phyloP scores from a whole-genome alignment of 805 yeast species.

The Candida tibetensis region DNA sequence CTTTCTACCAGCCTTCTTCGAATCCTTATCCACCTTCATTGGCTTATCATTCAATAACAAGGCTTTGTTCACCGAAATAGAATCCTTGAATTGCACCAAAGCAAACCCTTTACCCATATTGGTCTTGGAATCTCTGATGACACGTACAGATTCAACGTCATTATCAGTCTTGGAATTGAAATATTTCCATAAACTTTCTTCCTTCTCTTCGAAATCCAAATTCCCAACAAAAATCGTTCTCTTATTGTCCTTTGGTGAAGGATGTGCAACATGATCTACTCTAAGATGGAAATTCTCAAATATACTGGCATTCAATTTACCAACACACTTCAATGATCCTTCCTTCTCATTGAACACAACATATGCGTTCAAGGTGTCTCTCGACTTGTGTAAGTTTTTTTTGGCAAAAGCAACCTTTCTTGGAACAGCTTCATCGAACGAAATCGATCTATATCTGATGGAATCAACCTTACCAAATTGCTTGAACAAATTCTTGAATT shows the following conservation, averaged over 20 bases:
- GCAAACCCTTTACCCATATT: slow-evolving; percentile 98
- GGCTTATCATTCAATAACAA: slow-evolving; percentile 71
- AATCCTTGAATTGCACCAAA: slow-evolving; percentile 82
- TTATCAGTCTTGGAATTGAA: slow-evolving; percentile 48
- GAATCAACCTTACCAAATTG: slow-evolving; percentile 60
- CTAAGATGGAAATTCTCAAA: slow-evolving; percentile 76
- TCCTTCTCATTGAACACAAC: slow-evolving; percentile 66
- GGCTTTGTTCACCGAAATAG: slow-evolving; percentile 75
- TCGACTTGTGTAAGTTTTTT: slow-evolving; percentile 69
- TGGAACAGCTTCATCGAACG: slow-evolving; percentile 83
- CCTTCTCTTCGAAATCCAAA: slow-evolving; percentile 87
- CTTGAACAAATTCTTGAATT: slow-evolving; percentile 62
- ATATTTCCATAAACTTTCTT: slow-evolving; percentile 83
- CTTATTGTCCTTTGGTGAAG: slow-evolving; percentile 78
- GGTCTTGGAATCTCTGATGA: slow-evolving; percentile 88
- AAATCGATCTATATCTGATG: slow-evolving; percentile 86
- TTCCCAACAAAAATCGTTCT: slow-evolving; percentile 90
- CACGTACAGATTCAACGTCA: slow-evolving; percentile 82
- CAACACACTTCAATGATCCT: slow-evolving; percentile 45
- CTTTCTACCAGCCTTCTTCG: slow-evolving; percentile 47
- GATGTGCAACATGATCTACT: slow-evolving; percentile 92
- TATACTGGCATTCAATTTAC: slow-evolving; percentile 59
- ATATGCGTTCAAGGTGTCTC: slow-evolving; percentile 86
- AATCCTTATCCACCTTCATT: slow-evolving; percentile 19
- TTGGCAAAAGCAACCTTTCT: slow-evolving; percentile 87